Conservation (phyloP, 805 yeast species). For the Schwanniomyces pseudopolymorphus region DNA sequence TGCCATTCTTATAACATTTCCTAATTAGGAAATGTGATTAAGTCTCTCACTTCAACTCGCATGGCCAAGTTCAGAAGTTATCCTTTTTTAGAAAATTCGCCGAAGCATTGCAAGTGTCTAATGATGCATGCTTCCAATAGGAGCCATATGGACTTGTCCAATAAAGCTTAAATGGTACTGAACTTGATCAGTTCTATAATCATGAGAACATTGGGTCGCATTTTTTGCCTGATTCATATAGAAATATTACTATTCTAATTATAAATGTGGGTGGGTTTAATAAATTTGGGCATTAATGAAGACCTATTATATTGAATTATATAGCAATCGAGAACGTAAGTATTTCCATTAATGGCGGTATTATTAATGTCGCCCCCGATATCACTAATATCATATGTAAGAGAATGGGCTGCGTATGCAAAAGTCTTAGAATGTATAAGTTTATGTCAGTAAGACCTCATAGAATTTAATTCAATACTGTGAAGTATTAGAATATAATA, state of each 20-base stretch:
- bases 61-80: neutral
- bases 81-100: neutral
- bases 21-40: conserved; percentile 15
- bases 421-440: too few relatives aligned
- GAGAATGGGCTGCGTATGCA: too few relatives aligned
- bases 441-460: too few relatives aligned
- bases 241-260: neutral
- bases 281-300: neutral
- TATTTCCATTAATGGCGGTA: too few relatives aligned
- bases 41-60: neutral
- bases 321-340: neutral
- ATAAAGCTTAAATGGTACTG: neutral
- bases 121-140: neutral
- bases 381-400: too few relatives aligned
- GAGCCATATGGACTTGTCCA: neutral
- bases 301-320: neutral
- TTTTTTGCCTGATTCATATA: neutral
- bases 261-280: neutral
- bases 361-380: too few relatives aligned
- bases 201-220: neutral
- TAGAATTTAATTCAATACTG: too few relatives aligned
- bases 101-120: neutral
- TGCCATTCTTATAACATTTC: conserved; percentile 8
- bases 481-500: too few relatives aligned
- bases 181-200: neutral